These are phyloP conservation scores for Knoxdaviesia capensis DNA, from an alignment of 2,329 filamentous ascomycete species.

Conservation along the genomic window DNA sequence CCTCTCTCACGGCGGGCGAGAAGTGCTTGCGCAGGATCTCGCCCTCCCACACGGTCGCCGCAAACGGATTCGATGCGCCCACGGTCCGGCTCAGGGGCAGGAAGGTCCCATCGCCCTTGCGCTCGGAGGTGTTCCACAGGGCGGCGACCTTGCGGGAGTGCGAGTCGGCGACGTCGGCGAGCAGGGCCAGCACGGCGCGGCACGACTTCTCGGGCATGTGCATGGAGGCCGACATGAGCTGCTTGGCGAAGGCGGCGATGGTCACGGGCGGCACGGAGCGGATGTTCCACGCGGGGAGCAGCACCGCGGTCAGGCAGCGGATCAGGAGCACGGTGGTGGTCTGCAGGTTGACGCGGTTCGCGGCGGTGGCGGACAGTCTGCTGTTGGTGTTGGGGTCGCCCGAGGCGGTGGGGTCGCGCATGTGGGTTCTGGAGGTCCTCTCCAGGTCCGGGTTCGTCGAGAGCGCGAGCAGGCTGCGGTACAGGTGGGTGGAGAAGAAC, in stretches of 20 bases:
- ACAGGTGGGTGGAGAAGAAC: constrained; percentile 90
- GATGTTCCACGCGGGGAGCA: constrained; percentile 56
- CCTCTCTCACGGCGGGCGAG: constrained; percentile 67
- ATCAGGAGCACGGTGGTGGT: constrained; percentile 87
- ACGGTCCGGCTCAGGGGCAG: constrained; percentile 53
- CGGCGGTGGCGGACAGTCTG: constrained; percentile 13
- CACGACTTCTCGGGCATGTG: constrained; percentile 83
- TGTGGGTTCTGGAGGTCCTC: constrained; percentile 49
- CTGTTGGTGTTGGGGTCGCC: constrained; percentile 9
- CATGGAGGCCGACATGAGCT: constrained; percentile 61
- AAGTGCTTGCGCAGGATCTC: constrained; percentile 74
- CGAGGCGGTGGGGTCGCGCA: constrained; percentile 41
- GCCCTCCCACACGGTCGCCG: constrained; percentile 81
- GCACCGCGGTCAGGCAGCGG: constrained; percentile 62
- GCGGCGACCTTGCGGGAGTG: constrained; percentile 66
- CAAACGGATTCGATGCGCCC: constrained; percentile 79
- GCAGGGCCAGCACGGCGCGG: constrained; percentile 56
- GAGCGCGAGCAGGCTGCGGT: constrained; percentile 62
- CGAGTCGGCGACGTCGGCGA: constrained; percentile 59
- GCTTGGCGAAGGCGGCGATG: constrained; percentile 84
- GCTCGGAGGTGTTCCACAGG: constrained; percentile 90
- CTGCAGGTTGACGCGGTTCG: constrained; percentile 68
- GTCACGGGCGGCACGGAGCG: constrained; percentile 61
- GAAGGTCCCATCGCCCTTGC: constrained; percentile 76
- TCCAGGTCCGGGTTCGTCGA: constrained; percentile 75